Evolutionary conservation across 139 green algal genomes (phyloP).

Genomic region (Auxenochlorella protothecoides): DNA sequence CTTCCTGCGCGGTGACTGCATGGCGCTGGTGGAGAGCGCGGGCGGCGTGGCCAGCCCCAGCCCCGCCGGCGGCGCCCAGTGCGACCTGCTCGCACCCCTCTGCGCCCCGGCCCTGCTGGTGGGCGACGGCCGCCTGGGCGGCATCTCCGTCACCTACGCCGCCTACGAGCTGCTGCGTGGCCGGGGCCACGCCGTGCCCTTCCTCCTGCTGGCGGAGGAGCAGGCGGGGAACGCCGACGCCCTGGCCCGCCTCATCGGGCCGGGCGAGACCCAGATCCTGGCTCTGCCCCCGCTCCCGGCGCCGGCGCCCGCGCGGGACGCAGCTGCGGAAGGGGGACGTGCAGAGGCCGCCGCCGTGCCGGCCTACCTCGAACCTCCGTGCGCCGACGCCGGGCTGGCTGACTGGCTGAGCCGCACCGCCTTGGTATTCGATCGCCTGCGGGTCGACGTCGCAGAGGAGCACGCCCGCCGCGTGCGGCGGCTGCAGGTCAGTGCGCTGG

Average conservation of each 20-base stretch:
- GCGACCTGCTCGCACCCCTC: constrained; percentile 64
- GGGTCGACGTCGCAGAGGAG: constrained; percentile 20
- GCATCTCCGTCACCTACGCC: constrained; percentile 81
- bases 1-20: not conserved
- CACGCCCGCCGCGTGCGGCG: constrained; percentile 36
- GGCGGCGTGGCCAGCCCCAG: constrained; percentile 76
- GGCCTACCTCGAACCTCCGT: too few species aligned
- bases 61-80: constrained; percentile 66
- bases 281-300: constrained; percentile 8
- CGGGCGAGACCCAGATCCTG: not conserved
- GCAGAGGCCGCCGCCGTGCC: constrained; percentile 14
- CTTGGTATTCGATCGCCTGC: constrained; percentile 39
- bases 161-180: constrained; percentile 58
- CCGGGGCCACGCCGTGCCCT: constrained; percentile 65
- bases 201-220: constrained; percentile 50
- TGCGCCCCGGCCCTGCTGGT: constrained; percentile 81
- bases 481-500: constrained; percentile 17
- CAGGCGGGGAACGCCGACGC: constrained; percentile 25
- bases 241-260: constrained; percentile 10
- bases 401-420: constrained; percentile 47
- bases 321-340: not conserved
- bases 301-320: not conserved
- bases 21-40: constrained; percentile 84
- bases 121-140: constrained; percentile 77
- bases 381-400: constrained; percentile 27